Conservation (phyloP, 192 early-diverging fungal genomes). For the Linnemannia hyalina region DNA sequence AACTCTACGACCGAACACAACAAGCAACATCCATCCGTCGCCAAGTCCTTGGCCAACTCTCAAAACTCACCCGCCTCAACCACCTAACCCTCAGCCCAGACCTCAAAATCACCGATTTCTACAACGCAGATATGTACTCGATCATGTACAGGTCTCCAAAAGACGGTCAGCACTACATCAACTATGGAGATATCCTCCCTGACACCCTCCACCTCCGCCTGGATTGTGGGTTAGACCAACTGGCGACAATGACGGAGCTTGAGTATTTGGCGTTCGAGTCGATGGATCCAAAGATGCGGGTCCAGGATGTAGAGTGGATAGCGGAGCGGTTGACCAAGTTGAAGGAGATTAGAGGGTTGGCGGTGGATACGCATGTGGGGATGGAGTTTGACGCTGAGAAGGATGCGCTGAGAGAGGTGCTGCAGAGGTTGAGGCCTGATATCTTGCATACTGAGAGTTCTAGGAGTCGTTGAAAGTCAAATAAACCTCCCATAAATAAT, state of each 20-base stretch:
- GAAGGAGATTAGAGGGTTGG: background rate
- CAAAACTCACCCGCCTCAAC: background rate
- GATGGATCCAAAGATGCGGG: background rate
- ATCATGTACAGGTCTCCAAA: background rate
- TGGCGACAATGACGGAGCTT: background rate
- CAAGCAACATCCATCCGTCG: background rate
- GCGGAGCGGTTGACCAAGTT: background rate
- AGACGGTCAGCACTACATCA: background rate
- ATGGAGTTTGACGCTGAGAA: background rate
- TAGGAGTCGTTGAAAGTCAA: background rate
- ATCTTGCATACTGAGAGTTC: background rate
- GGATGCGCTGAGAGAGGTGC: background rate
- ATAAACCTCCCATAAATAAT: background rate
- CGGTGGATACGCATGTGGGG: background rate
- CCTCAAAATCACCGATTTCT: background rate
- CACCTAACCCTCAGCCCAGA: background rate
- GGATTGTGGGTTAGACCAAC: background rate
- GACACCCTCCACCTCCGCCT: background rate
- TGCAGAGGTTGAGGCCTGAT: background rate
- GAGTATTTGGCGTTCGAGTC: background rate
- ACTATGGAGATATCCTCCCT: background rate
- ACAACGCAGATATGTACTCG: background rate
- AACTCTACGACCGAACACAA: background rate
- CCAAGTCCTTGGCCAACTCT: background rate
- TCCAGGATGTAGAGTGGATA: background rate